These are phyloP conservation scores for Nothopassalora personata DNA, from an alignment of 2,329 filamentous ascomycete species.

Conservation along the genomic window DNA sequence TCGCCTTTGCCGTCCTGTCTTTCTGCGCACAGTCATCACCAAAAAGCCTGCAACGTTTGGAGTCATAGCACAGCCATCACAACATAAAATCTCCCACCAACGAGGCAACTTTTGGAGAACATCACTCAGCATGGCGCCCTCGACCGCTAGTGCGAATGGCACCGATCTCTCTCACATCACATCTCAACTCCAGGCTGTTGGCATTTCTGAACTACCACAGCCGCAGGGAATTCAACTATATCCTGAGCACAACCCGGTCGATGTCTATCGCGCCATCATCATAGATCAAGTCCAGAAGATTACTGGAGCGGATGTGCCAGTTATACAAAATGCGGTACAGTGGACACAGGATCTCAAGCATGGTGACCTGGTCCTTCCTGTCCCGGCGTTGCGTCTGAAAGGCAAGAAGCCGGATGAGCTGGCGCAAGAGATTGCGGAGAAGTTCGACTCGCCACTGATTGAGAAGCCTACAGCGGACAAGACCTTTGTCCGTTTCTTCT, in stretches of 20 bases:
- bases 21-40: constrained; percentile 3
- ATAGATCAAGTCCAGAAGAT: constrained; percentile 62
- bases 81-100: background rate
- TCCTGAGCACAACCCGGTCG: constrained; percentile 68
- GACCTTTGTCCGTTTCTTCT: constrained; percentile 73
- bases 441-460: constrained; percentile 62
- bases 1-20: constrained; percentile 3
- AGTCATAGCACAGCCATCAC: constrained; percentile 9
- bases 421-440: constrained; percentile 50
- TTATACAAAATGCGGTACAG: constrained; percentile 70
- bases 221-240: constrained; percentile 35
- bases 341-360: constrained; percentile 78
- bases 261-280: constrained; percentile 74
- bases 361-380: constrained; percentile 72
- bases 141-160: constrained; percentile 13
- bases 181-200: constrained; percentile 27
- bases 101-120: background rate
- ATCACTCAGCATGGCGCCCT: constrained; percentile 17
- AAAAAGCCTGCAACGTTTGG: constrained; percentile 8
- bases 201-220: constrained; percentile 26
- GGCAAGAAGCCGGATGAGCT: constrained; percentile 56
- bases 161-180: constrained; percentile 23
- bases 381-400: constrained; percentile 73
- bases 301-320: constrained; percentile 62
- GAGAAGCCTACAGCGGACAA: constrained; percentile 63